Conservation (phyloP, 805 yeast genomes). For the Saturnispora bothae region DNA sequence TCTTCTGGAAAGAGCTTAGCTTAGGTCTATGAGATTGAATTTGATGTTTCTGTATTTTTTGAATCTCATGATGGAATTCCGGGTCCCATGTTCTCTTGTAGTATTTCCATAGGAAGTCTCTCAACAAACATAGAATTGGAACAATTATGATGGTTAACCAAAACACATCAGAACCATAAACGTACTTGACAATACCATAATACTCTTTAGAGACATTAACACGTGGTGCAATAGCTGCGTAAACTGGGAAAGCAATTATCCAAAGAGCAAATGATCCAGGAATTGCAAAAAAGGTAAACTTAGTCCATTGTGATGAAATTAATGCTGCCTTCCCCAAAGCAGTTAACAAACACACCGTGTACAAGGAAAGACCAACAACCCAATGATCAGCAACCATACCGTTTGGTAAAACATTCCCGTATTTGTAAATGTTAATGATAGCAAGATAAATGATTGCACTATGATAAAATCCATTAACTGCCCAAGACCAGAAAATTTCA, state of each 20-base stretch:
- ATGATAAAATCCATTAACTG: constrained; percentile 88
- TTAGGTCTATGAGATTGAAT: constrained; percentile 93
- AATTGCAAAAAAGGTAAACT: constrained; percentile 81
- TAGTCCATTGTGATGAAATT: constrained; percentile 89
- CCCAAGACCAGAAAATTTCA: constrained; percentile 95
- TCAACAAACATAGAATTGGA: constrained; percentile 64
- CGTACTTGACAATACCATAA: constrained; percentile 62
- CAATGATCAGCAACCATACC: constrained; percentile 81
- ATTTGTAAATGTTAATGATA: constrained; percentile 53
- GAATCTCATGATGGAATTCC: constrained; percentile 88
- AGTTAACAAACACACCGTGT: constrained; percentile 77
- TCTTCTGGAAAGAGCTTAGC: constrained; percentile 92
- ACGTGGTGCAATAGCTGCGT: constrained; percentile 76
- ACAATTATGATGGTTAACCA: constrained; percentile 77
- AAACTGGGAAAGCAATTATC: constrained; percentile 79
- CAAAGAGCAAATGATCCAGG: constrained; percentile 87
- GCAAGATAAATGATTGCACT: constrained; percentile 77
- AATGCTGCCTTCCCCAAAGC: constrained; percentile 93
- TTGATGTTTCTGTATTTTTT: constrained; percentile 91
- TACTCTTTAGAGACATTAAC: constrained; percentile 77
- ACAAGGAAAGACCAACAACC: constrained; percentile 90
- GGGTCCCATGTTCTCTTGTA: constrained; percentile 88
- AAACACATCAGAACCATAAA: constrained; percentile 68
- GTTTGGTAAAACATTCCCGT: constrained; percentile 51
- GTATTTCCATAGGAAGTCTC: constrained; percentile 93